Conservation (phyloP, 2,329 filamentous ascomycete genomes). For the Sporothrix phasma region DNA sequence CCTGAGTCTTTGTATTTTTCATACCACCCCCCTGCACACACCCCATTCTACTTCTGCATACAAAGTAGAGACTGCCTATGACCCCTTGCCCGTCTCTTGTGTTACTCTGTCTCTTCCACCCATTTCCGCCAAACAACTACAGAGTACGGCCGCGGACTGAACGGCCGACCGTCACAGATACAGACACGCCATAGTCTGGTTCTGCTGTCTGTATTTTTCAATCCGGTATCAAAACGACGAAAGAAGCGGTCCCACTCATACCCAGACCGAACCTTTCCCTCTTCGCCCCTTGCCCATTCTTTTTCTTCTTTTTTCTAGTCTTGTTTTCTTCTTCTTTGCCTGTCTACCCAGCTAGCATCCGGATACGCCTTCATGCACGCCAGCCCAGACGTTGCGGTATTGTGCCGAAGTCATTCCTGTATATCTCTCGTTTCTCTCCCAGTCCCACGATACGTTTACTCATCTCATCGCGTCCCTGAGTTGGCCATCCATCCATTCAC, state of each 20-base stretch:
- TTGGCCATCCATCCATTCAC: neutral
- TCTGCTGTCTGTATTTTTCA: neutral
- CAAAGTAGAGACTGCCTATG: neutral
- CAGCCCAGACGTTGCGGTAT: slow-evolving; percentile 1
- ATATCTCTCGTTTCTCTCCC: slow-evolving; percentile 4
- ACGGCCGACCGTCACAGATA: neutral
- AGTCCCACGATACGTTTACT: slow-evolving; percentile 1
- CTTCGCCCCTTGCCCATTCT: slow-evolving; percentile 2
- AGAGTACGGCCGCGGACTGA: neutral
- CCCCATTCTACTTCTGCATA: neutral
- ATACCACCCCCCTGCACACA: slow-evolving; percentile 2
- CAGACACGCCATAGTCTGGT: neutral
- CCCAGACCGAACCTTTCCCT: slow-evolving; percentile 3
- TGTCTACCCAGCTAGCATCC: neutral
- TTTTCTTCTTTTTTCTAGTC: neutral
- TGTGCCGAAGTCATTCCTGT: slow-evolving; percentile 4
- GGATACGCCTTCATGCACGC: slow-evolving; percentile 1
- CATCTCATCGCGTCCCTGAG: slow-evolving; percentile 11
- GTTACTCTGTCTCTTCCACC: slow-evolving; percentile 1
- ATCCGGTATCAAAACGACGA: neutral
- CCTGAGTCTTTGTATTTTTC: too few species aligned
- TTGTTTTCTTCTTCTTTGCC: too few species aligned
- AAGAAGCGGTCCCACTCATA: slow-evolving; percentile 1
- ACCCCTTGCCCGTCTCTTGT: neutral
- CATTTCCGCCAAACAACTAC: neutral